These are phyloP conservation scores for Coemansia sp. DNA, from an alignment of 192 early-diverging fungal genomes.

Conservation along the genomic window DNA sequence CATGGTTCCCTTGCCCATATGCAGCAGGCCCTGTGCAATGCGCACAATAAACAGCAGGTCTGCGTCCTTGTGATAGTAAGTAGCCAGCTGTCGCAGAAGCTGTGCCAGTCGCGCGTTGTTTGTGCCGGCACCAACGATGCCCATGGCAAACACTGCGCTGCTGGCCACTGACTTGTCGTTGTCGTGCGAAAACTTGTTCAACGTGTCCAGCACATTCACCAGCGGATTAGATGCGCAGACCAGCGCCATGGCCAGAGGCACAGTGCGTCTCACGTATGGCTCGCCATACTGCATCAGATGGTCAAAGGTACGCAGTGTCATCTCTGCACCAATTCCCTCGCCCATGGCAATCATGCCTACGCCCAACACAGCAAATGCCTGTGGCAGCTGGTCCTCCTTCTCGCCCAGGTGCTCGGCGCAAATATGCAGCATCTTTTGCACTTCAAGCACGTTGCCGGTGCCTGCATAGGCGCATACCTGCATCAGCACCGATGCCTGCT, in stretches of 20 bases:
- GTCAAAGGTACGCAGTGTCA: constrained; percentile 92
- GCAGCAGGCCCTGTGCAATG: constrained; percentile 56
- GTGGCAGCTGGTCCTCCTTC: constrained; percentile 82
- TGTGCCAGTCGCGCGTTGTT: constrained; percentile 99
- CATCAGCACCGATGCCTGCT: constrained; percentile 83
- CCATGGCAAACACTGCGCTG: constrained; percentile 98
- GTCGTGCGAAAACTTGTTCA: constrained; percentile 99
- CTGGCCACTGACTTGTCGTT: constrained; percentile 91
- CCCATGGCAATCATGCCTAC: constrained; percentile 96
- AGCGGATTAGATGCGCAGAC: constrained; percentile 95
- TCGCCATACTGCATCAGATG: constrained; percentile 99
- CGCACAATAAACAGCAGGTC: constrained; percentile 59
- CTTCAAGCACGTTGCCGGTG: constrained; percentile 94
- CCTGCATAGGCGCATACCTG: constrained; percentile 89
- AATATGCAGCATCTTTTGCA: constrained; percentile 93
- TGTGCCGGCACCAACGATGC: constrained; percentile 95
- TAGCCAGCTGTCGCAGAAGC: constrained; percentile 93
- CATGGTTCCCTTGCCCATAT: constrained; percentile 99
- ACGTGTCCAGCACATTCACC: constrained; percentile 86
- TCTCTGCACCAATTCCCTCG: constrained; percentile 94
- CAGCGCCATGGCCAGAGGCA: constrained; percentile 92
- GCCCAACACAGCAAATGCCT: constrained; percentile 94
- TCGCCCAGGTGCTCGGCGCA: constrained; percentile 93
- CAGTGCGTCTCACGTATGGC: constrained; percentile 86
- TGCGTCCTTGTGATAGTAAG: constrained; percentile 95